A percentile compares a stretch with the other conserved stretches of the same genome.
These are phyloP conservation scores for Ramalina peruviana DNA, from an alignment of 495 filamentous ascomycete species.

Conservation along the genomic window DNA sequence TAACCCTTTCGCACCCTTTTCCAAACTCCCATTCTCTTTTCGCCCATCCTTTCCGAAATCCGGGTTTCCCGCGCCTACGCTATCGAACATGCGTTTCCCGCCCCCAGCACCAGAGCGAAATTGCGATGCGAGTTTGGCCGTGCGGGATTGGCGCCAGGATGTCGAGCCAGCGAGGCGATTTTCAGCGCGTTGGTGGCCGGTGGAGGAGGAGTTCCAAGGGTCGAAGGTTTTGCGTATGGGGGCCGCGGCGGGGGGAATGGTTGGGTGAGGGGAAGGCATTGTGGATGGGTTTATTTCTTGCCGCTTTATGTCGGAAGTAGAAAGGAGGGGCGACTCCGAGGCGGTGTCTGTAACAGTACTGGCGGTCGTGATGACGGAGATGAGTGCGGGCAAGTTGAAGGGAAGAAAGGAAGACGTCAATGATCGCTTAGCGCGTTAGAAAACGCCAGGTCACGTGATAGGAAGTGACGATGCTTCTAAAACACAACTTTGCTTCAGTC, in stretches of 20 bases:
- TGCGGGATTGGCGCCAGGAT: conserved; percentile 58
- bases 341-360: background rate
- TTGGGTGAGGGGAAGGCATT: conserved; percentile 8
- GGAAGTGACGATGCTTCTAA: too few relatives aligned
- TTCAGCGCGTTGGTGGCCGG: conserved; percentile 70
- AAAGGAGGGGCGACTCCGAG: background rate
- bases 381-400: background rate
- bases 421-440: too few relatives aligned
- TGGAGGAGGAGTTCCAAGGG: conserved; percentile 65
- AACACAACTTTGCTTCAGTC: too few relatives aligned
- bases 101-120: conserved; percentile 39
- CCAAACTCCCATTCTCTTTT: conserved; percentile 27
- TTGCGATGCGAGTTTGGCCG: conserved; percentile 51
- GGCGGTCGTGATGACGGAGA: background rate
- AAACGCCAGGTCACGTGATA: too few relatives aligned
- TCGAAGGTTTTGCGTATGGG: conserved; percentile 48
- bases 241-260: conserved; percentile 27
- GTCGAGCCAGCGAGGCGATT: conserved; percentile 41
- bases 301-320: background rate
- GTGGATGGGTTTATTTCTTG: background rate
- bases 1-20: conserved; percentile 25
- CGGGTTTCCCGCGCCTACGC: conserved; percentile 29
- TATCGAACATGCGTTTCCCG: conserved; percentile 41
- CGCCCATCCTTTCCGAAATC: conserved; percentile 15
- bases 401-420: background rate